A percentile compares a stretch with the other conserved stretches of the same genome.
phyloP scores from a whole-genome alignment of 495 filamentous ascomycete genomes.

The Aspergillus carlsbadensis region DNA sequence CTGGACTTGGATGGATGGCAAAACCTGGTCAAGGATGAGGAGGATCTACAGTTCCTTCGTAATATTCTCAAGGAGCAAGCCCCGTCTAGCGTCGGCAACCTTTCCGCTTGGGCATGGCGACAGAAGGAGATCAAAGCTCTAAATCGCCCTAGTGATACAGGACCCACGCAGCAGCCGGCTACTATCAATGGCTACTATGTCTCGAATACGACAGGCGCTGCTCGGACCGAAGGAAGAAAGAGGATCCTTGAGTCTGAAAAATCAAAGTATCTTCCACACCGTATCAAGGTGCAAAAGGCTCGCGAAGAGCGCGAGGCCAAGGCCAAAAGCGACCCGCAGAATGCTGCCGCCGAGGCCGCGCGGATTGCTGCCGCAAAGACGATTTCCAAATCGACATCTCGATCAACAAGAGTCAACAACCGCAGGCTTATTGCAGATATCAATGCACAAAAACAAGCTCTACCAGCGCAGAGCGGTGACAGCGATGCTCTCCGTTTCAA shows the following conservation, averaged over 20 bases:
- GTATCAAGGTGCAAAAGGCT: conserved; percentile 88
- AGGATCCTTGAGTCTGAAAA: conserved; percentile 96
- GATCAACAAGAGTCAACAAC: conserved; percentile 91
- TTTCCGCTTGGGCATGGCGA: conserved; percentile 82
- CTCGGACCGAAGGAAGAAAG: conserved; percentile 88
- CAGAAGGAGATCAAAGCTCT: conserved; percentile 87
- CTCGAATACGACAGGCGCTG: conserved; percentile 76
- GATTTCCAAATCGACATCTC: conserved; percentile 73
- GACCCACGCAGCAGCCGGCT: conserved; percentile 50
- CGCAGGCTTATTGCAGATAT: conserved; percentile 91
- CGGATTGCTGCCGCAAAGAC: conserved; percentile 76
- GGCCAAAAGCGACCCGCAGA: conserved; percentile 68
- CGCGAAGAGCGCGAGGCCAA: conserved; percentile 83
- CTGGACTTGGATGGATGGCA: conserved; percentile 80
- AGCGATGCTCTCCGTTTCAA: conserved; percentile 94
- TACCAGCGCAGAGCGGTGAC: conserved; percentile 66
- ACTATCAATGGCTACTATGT: conserved; percentile 89
- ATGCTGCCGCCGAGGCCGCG: conserved; percentile 62
- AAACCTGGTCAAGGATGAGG: conserved; percentile 72
- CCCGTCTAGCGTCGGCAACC: conserved; percentile 58
- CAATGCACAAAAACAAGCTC: conserved; percentile 85
- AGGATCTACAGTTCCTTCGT: conserved; percentile 64
- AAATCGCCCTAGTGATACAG: conserved; percentile 57
- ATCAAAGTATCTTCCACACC: conserved; percentile 96
- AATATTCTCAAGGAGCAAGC: conserved; percentile 47